Conservation (phyloP, 179 eudicot genomes). For the Amaranthus tricolor region DNA sequence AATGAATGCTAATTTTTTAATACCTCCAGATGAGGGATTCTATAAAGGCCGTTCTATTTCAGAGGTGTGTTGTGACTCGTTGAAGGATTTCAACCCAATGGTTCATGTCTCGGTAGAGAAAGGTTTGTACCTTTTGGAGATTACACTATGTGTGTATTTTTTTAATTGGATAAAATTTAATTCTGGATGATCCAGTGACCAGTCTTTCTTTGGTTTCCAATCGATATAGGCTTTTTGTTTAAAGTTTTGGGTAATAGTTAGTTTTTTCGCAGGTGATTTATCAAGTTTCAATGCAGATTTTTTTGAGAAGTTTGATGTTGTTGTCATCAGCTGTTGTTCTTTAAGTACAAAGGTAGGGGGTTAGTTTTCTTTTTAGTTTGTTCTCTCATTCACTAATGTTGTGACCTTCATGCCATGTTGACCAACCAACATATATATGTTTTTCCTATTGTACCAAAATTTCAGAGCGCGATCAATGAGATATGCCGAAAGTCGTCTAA, state of each 20-base stretch:
- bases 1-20: conserved; percentile 68
- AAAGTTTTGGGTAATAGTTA: background rate
- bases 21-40: conserved; percentile 47
- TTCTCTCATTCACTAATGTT: background rate
- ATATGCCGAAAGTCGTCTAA: conserved; percentile 77
- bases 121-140: conserved; percentile 35
- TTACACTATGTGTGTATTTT: background rate
- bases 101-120: conserved; percentile 83
- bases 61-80: conserved; percentile 80
- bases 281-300: conserved; percentile 58
- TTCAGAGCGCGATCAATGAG: conserved; percentile 72
- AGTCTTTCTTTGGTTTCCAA: background rate
- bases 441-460: background rate
- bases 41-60: conserved; percentile 60
- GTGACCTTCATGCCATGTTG: background rate
- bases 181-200: background rate
- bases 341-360: conserved; percentile 54
- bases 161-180: background rate
- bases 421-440: background rate
- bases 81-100: conserved; percentile 97
- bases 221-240: background rate
- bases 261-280: conserved; percentile 58
- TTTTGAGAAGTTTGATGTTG: conserved; percentile 78
- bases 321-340: conserved; percentile 73
- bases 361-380: background rate